phyloP scores from a whole-genome alignment of 1,284 basidiomycete species.

The Omphalotus olearius region DNA sequence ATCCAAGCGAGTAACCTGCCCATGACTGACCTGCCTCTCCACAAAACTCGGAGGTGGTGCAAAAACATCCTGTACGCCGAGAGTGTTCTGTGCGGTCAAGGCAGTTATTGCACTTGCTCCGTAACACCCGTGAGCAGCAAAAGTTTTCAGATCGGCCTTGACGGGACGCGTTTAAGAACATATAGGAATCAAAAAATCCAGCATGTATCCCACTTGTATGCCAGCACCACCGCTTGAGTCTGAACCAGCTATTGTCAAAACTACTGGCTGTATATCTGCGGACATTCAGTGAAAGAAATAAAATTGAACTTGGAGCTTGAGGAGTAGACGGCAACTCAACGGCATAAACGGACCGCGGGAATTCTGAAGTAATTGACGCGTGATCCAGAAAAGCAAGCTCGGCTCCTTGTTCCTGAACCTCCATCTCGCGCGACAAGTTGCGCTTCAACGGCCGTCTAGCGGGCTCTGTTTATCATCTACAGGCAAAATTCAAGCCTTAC shows the following conservation, averaged over 20 bases:
- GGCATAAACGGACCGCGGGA: not conserved
- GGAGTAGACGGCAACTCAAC: too few relatives aligned
- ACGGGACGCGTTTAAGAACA: slow-evolving; percentile 2
- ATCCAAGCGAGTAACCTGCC: not conserved
- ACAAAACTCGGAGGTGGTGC: slow-evolving; percentile 67
- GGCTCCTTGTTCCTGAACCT: not conserved
- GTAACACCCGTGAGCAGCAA: slow-evolving; percentile 78
- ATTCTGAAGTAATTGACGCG: not conserved
- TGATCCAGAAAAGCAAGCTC: not conserved
- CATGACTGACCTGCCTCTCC: slow-evolving; percentile 54
- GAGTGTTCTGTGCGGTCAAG: slow-evolving; percentile 89
- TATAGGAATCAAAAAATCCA: not conserved
- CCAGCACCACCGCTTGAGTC: slow-evolving; percentile 90
- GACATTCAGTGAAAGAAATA: not conserved
- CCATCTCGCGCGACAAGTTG: not conserved
- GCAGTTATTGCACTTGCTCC: slow-evolving; percentile 88
- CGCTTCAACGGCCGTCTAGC: too few relatives aligned
- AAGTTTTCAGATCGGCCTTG: slow-evolving; percentile 84
- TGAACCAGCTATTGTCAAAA: slow-evolving; percentile 81
- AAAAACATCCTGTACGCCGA: slow-evolving; percentile 75
- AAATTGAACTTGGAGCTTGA: not conserved
- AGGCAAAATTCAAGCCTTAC: too few relatives aligned
- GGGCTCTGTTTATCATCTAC: too few relatives aligned
- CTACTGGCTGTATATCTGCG: slow-evolving; percentile 16
- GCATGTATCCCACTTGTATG: slow-evolving; percentile 57